A percentile compares a stretch with the other conserved stretches of the same genome.
Conservation (phyloP, 2,329 filamentous ascomycete genomes). For the Hawksworthiomyces lignivorus region DNA sequence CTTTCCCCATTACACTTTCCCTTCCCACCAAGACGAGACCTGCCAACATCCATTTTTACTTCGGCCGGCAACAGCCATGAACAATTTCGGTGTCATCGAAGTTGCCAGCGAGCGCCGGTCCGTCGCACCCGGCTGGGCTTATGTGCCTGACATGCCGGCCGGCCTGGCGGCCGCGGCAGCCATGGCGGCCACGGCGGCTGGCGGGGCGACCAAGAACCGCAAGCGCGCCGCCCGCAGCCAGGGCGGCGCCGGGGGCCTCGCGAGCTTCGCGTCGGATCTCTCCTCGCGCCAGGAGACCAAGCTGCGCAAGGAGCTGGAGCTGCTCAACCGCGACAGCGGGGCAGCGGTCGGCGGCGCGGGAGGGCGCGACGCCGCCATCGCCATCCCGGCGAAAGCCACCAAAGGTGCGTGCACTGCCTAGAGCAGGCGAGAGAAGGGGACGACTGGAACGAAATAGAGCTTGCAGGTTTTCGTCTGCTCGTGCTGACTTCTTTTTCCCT, state of each 20-base stretch:
- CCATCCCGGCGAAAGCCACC: constrained; percentile 50
- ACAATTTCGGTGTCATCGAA: constrained; percentile 73
- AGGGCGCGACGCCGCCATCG: constrained; percentile 57
- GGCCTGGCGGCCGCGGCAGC: constrained; percentile 46
- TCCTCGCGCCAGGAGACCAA: constrained; percentile 78
- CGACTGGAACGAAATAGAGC: too few species aligned
- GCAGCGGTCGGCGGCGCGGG: background rate
- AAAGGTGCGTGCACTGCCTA: constrained; percentile 13
- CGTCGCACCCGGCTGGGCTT: constrained; percentile 81
- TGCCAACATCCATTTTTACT: too few species aligned
- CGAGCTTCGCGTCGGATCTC: constrained; percentile 41
- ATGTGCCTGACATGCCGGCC: constrained; percentile 65
- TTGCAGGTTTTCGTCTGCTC: too few species aligned
- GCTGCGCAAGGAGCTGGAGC: constrained; percentile 71
- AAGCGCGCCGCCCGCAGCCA: constrained; percentile 60
- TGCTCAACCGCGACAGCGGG: constrained; percentile 73
- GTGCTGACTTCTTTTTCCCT: background rate
- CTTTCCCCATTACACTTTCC: background rate
- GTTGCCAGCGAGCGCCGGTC: constrained; percentile 63
- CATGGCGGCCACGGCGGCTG: constrained; percentile 19
- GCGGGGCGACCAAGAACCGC: constrained; percentile 44
- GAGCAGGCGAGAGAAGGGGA: too few species aligned
- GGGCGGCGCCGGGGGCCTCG: constrained; percentile 20
- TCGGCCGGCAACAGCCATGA: constrained; percentile 33
- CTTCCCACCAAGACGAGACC: background rate